Percentiles rank a stretch among this genome's conserved stretches.
Evolutionary conservation across 2,329 filamentous ascomycete species (phyloP).

Genomic region (Ceratocystis ficicola): DNA sequence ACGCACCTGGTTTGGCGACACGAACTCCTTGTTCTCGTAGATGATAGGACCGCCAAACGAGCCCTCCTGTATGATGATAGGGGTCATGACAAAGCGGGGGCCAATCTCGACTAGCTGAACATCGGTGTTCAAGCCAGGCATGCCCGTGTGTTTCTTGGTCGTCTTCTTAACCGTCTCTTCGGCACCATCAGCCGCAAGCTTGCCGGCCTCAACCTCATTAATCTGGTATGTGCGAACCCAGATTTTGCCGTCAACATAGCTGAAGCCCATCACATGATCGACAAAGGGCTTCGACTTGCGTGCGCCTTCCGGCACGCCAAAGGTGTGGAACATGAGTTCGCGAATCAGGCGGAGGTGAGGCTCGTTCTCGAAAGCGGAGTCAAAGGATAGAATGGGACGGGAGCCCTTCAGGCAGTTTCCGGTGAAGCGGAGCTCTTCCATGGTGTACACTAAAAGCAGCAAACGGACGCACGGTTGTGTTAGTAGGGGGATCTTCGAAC

Average conservation of each 20-base stretch:
- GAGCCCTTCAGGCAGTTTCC: constrained; percentile 95
- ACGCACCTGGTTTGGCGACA: constrained; percentile 88
- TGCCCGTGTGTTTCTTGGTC: constrained; percentile 31
- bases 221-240: constrained; percentile 96
- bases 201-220: constrained; percentile 55
- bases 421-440: constrained; percentile 92
- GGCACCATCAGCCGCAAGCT: constrained; percentile 33
- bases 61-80: constrained; percentile 88
- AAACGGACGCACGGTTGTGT: background rate
- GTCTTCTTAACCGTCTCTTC: constrained; percentile 28
- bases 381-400: constrained; percentile 82
- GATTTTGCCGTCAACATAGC: constrained; percentile 80
- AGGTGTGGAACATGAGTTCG: constrained; percentile 79
- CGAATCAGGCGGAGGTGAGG: constrained; percentile 74
- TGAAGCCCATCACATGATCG: constrained; percentile 90
- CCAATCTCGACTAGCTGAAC: constrained; percentile 85
- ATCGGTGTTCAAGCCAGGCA: constrained; percentile 50
- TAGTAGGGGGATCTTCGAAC: background rate
- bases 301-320: constrained; percentile 80
- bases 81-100: constrained; percentile 81
- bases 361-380: constrained; percentile 68
- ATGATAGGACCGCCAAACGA: constrained; percentile 93
- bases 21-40: constrained; percentile 96
- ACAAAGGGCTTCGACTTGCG: constrained; percentile 91
- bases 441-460: constrained; percentile 60